Conservation (phyloP, 1,284 basidiomycete species). For the Singerocomus rubriflavus region DNA sequence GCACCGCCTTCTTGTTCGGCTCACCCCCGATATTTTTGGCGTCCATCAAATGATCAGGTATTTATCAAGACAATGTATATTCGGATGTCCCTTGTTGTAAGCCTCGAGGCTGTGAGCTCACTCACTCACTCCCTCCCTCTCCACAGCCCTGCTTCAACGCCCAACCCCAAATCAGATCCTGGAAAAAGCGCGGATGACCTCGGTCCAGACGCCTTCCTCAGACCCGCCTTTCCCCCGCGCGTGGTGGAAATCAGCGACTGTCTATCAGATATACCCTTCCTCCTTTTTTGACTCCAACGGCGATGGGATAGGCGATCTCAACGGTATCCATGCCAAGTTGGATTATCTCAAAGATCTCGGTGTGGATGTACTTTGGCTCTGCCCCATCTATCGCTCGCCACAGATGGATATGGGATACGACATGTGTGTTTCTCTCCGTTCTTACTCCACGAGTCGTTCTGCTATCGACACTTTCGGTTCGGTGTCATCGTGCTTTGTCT, state of each 20-base stretch:
- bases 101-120: conserved; percentile 19
- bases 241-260: conserved; percentile 66
- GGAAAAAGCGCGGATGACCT: conserved; percentile 2
- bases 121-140: conserved; percentile 11
- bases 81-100: not conserved
- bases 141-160: conserved; percentile 7
- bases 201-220: not conserved
- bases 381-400: conserved; percentile 70
- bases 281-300: conserved; percentile 74
- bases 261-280: conserved; percentile 78
- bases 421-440: conserved; percentile 40
- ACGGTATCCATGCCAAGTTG: conserved; percentile 62
- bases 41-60: conserved; percentile 15
- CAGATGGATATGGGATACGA: conserved; percentile 75
- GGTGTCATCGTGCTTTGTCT: not conserved
- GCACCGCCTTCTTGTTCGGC: conserved; percentile 1
- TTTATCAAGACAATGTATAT: conserved; percentile 3
- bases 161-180: not conserved
- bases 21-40: conserved; percentile 2
- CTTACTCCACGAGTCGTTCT: not conserved
- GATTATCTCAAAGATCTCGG: conserved; percentile 72
- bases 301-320: conserved; percentile 74
- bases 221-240: conserved; percentile 28
- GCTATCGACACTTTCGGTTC: not conserved
- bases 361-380: conserved; percentile 72